These are phyloP conservation scores for Cystobasidium onofrii DNA, from an alignment of 768 basidiomycete species.

Conservation along the genomic window DNA sequence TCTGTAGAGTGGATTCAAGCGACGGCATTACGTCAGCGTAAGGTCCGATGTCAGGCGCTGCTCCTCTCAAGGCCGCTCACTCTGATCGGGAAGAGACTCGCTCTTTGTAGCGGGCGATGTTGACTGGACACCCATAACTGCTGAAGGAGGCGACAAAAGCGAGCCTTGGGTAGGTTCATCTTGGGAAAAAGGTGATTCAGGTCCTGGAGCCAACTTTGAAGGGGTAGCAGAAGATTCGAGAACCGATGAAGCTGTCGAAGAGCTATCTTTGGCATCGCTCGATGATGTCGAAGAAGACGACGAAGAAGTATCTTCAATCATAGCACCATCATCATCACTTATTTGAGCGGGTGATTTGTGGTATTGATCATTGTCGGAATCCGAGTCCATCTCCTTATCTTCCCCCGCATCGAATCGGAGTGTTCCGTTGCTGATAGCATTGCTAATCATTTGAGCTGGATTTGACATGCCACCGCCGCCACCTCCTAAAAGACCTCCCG, in stretches of 20 bases:
- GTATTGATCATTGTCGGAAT: conserved; percentile 8
- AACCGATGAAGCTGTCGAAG: background rate
- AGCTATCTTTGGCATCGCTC: background rate
- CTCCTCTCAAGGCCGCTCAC: background rate
- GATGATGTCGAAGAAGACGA: conserved; percentile 17
- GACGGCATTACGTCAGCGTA: background rate
- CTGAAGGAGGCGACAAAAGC: conserved; percentile 23
- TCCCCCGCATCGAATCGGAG: conserved; percentile 8
- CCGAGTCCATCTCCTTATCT: background rate
- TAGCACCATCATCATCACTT: conserved; percentile 15
- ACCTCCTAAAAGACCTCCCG: conserved; percentile 10
- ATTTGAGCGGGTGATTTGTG: conserved; percentile 20
- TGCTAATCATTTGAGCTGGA: conserved; percentile 10
- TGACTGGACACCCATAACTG: conserved; percentile 27
- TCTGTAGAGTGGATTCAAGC: too few species aligned
- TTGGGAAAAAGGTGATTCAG: conserved; percentile 11
- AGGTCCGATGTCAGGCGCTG: background rate
- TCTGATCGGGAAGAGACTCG: background rate
- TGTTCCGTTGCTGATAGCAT: conserved; percentile 29
- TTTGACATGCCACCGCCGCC: background rate
- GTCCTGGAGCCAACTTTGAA: conserved; percentile 1
- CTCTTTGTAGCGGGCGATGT: background rate
- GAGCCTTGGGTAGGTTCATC: background rate
- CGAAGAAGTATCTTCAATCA: conserved; percentile 7
- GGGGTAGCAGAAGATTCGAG: conserved; percentile 8